Percentiles rank a stretch among this genome's conserved stretches.
Conservation (phyloP, 768 basidiomycete species). For the Peribolospora kevripleyi region DNA sequence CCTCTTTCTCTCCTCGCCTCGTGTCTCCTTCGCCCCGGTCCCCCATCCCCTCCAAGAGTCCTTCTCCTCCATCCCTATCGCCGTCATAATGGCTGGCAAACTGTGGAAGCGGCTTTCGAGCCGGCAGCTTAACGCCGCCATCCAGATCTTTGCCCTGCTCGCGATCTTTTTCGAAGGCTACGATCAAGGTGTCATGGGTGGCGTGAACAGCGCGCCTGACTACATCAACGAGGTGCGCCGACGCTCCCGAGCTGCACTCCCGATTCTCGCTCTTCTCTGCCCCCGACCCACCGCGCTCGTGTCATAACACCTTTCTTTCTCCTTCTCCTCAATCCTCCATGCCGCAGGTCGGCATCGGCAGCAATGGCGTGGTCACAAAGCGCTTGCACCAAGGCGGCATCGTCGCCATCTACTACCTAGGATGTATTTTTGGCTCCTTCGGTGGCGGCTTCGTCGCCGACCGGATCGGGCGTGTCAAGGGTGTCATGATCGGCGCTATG, state of each 20-base stretch:
- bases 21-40: no score
- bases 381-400: constrained; percentile 12
- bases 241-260: no score
- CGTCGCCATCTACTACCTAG: constrained; percentile 13
- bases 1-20: no score
- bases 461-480: constrained; percentile 12
- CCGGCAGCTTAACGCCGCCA: constrained; percentile 4
- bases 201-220: constrained; percentile 8
- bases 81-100: no score
- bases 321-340: background rate
- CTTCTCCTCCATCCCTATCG: no score
- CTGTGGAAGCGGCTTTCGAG: no score
- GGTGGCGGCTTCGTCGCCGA: constrained; percentile 12
- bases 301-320: background rate
- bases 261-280: background rate
- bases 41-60: no score
- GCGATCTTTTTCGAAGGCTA: constrained; percentile 14
- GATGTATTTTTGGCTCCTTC: constrained; percentile 11
- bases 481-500: constrained; percentile 4
- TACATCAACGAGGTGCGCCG: constrained; percentile 3
- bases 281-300: no score
- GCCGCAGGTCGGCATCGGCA: constrained; percentile 8
- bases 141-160: constrained; percentile 10
- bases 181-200: constrained; percentile 13
- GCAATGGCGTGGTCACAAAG: constrained; percentile 5